A percentile compares a stretch with the other conserved stretches of the same genome.
phyloP scores from a whole-genome alignment of 2,329 filamentous ascomycete genomes.

The Ilyonectria mors-panacis region DNA sequence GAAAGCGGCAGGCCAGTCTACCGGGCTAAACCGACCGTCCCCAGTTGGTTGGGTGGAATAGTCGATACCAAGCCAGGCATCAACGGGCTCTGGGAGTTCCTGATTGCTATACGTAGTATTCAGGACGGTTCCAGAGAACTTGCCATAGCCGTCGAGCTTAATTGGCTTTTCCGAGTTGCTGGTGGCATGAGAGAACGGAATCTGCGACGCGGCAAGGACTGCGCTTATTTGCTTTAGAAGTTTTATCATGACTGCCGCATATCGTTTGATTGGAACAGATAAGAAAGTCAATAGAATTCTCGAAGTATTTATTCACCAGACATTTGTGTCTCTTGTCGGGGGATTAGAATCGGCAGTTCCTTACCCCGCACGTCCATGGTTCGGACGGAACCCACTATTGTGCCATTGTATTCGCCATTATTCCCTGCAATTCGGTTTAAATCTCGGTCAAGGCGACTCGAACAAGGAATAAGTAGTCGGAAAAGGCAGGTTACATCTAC shows the following conservation, averaged over 20 bases:
- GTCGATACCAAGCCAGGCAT: conserved; percentile 65
- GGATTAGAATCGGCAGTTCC: not conserved
- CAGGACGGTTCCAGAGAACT: conserved; percentile 38
- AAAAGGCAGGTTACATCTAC: not conserved
- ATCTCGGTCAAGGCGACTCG: not conserved
- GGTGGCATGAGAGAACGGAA: conserved; percentile 25
- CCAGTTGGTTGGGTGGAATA: conserved; percentile 60
- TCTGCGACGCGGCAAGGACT: conserved; percentile 25
- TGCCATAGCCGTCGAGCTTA: conserved; percentile 38
- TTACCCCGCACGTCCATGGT: conserved; percentile 4
- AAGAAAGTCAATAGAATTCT: not conserved
- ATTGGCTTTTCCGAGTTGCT: conserved; percentile 27
- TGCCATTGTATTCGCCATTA: conserved; percentile 13
- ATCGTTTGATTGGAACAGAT: no score
- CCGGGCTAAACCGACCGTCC: conserved; percentile 57
- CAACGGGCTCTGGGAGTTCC: conserved; percentile 47
- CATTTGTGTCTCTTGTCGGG: not conserved
- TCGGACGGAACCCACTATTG: conserved; percentile 16
- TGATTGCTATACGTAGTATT: conserved; percentile 37
- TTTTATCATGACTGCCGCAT: conserved; percentile 31
- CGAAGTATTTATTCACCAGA: not conserved
- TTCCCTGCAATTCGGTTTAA: conserved; percentile 1
- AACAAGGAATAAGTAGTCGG: not conserved
- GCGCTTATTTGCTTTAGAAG: conserved; percentile 31
- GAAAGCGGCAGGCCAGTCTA: conserved; percentile 58